Evolutionary conservation across 345 rosid genomes (phyloP), one percentile per base, ranked within the genome.

Genomic region (Corchorus capsularis): DNA sequence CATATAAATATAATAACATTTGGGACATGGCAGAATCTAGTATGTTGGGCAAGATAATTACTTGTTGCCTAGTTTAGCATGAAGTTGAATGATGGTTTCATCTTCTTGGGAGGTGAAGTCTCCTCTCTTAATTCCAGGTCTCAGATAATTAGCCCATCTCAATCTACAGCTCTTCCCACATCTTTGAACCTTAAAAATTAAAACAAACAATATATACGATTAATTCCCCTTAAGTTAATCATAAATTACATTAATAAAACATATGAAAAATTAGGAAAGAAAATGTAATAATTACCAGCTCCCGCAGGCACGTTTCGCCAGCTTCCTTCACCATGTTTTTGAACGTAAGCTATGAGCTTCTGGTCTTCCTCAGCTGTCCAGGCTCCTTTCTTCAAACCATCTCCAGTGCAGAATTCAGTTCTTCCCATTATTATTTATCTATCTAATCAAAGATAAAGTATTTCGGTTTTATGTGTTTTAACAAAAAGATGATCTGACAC

Each of bases 81-180:
- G 90, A 20, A 85, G 88, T 55, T 82, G 63, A 68, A 87, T 79
- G 70, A 87, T 87, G 43, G 75, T 78, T 53, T 60, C 49, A 55
- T 85, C 87, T 19, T 87, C 90, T 1, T 87, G 75, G 2, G 65
- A 68, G 11, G 75, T 82, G 80, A 85, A 87, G 32, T 83, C 83
- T 63, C 87, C 89, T 84, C 89, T 83, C 78, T 75, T 87, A 41
- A 87, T 83, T 47, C 80, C 89, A 65, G 90, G 90, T 73, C 86
- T 75, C 1, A 87, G 83, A 60, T 87, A 87, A 72, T 87, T 87
- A 9, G 80, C 75, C 89, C 90, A 87, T 77, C 90, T 83, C 39
- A 87, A 67, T 71, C 90, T 80, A 61, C 90, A 85, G 74, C 88
- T 87, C 81, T 82, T 87, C 19, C 90, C 89, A 50, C 87, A 83